Evolutionary conservation across 2,329 filamentous ascomycete genomes (phyloP).

Genomic region (Nannizziopsis barbatae): DNA sequence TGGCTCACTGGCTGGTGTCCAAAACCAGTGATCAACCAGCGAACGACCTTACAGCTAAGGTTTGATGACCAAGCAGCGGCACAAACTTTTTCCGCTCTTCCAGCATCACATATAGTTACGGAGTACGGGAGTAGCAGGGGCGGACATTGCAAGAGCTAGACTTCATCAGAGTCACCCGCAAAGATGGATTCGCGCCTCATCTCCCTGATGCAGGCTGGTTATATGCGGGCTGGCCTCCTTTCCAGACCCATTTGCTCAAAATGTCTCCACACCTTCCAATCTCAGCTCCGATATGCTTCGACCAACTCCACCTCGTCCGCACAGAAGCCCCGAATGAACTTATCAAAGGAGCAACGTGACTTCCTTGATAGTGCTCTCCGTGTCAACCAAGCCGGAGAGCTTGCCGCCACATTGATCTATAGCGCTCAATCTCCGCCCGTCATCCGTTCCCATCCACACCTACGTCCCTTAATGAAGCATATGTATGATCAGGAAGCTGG

Average conservation of each 20-base stretch:
- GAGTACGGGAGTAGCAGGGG: too few relatives aligned
- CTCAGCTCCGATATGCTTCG: background rate
- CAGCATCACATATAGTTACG: too few relatives aligned
- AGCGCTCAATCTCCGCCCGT: constrained; percentile 75
- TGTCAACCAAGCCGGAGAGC: constrained; percentile 93
- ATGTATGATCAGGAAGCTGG: constrained; percentile 96
- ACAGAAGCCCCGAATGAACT: constrained; percentile 39
- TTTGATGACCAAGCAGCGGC: too few relatives aligned
- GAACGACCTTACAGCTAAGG: too few relatives aligned
- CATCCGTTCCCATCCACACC: constrained; percentile 67
- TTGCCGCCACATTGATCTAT: constrained; percentile 95
- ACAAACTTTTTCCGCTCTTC: too few relatives aligned
- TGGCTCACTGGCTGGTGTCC: too few relatives aligned
- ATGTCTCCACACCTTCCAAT: constrained; percentile 3
- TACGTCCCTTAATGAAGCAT: constrained; percentile 84
- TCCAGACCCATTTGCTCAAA: constrained; percentile 5
- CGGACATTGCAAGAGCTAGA: too few relatives aligned
- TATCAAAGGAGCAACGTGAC: constrained; percentile 58
- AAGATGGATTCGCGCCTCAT: background rate
- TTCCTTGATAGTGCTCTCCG: constrained; percentile 74
- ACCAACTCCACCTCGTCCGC: constrained; percentile 8
- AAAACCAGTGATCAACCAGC: too few relatives aligned
- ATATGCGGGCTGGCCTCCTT: background rate
- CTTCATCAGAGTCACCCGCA: background rate
- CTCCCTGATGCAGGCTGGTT: background rate